Percentiles rank a stretch among this genome's conserved stretches.
Evolutionary conservation across 2,329 filamentous ascomycete genomes (phyloP).

Genomic region (Hypoxylon sp.): DNA sequence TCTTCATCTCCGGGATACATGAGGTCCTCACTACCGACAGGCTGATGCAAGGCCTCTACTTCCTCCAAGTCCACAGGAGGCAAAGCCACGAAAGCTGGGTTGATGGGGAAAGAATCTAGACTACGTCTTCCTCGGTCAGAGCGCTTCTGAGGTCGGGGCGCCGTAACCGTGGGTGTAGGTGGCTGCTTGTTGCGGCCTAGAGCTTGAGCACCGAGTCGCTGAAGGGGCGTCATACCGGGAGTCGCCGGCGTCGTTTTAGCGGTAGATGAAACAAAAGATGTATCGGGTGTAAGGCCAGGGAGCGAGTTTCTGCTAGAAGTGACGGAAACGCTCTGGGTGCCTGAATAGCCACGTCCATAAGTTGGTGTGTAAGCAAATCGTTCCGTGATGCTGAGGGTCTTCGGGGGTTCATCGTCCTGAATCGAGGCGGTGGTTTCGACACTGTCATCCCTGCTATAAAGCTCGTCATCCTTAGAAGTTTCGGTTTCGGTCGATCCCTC

Average conservation of each 20-base stretch:
- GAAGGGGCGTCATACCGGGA: slow-evolving; percentile 64
- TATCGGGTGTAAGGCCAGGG: slow-evolving; percentile 55
- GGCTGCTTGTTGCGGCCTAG: slow-evolving; percentile 54
- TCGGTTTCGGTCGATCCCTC: slow-evolving; percentile 51
- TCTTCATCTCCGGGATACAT: slow-evolving; percentile 67
- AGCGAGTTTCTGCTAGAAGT: slow-evolving; percentile 49
- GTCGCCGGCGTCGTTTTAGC: slow-evolving; percentile 61
- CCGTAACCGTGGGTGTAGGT: slow-evolving; percentile 47
- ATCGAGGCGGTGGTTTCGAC: slow-evolving; percentile 7
- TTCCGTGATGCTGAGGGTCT: slow-evolving; percentile 53
- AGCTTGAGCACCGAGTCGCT: slow-evolving; percentile 67
- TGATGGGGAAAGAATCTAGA: slow-evolving; percentile 60
- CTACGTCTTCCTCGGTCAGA: slow-evolving; percentile 49
- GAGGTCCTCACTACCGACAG: slow-evolving; percentile 70
- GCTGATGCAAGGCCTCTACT: slow-evolving; percentile 65
- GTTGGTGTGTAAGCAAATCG: slow-evolving; percentile 53
- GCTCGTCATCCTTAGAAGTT: slow-evolving; percentile 44
- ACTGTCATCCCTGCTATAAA: slow-evolving; percentile 8
- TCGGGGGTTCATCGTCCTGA: slow-evolving; percentile 25
- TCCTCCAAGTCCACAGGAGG: slow-evolving; percentile 69
- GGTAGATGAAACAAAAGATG: slow-evolving; percentile 59
- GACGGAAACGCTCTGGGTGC: slow-evolving; percentile 39
- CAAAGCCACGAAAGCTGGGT: slow-evolving; percentile 69
- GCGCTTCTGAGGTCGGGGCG: slow-evolving; percentile 44
- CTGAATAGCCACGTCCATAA: slow-evolving; percentile 12